Evolutionary conservation across 2,329 filamentous ascomycete species (phyloP).

Genomic region (Harringtonia lauricola): DNA sequence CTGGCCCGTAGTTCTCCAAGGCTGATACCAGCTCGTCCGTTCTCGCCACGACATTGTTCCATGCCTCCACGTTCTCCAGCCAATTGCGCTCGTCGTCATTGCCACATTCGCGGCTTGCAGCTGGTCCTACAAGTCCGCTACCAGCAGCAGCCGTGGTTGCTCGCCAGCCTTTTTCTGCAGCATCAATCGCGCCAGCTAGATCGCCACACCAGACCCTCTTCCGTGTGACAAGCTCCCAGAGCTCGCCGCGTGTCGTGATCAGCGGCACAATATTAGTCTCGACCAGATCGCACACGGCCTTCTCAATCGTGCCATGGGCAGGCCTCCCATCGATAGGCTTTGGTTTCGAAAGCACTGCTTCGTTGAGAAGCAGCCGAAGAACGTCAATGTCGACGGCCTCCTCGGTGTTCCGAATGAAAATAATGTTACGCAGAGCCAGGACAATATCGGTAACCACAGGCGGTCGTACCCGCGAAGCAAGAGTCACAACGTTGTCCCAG

Average conservation of each 20-base stretch:
- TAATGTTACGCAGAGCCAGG: slow-evolving; percentile 60
- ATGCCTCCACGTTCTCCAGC: slow-evolving; percentile 50
- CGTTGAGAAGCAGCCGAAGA: slow-evolving; percentile 58
- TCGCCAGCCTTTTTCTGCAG: slow-evolving; percentile 84
- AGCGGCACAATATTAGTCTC: slow-evolving; percentile 68
- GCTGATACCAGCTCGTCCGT: slow-evolving; percentile 74
- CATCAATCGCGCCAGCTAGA: slow-evolving; percentile 62
- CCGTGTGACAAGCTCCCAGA: slow-evolving; percentile 66
- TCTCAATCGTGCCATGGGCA: slow-evolving; percentile 46
- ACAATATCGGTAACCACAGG: slow-evolving; percentile 67
- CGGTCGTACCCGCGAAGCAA: slow-evolving; percentile 67
- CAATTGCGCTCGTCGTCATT: slow-evolving; percentile 33
- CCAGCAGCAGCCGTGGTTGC: slow-evolving; percentile 37
- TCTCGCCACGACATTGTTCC: slow-evolving; percentile 62
- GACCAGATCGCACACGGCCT: slow-evolving; percentile 58
- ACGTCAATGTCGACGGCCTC: slow-evolving; percentile 66
- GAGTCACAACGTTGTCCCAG: slow-evolving; percentile 91
- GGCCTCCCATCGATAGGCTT: slow-evolving; percentile 24
- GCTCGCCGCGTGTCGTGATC: slow-evolving; percentile 65
- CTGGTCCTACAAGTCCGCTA: slow-evolving; percentile 25
- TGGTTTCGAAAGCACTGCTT: slow-evolving; percentile 44
- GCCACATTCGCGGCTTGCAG: slow-evolving; percentile 19
- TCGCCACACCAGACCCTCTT: slow-evolving; percentile 65
- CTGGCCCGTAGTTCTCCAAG: slow-evolving; percentile 67
- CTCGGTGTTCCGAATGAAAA: slow-evolving; percentile 70